Evolutionary conservation across 495 filamentous ascomycete species (phyloP).

Genomic region (Extremus antarcticus): DNA sequence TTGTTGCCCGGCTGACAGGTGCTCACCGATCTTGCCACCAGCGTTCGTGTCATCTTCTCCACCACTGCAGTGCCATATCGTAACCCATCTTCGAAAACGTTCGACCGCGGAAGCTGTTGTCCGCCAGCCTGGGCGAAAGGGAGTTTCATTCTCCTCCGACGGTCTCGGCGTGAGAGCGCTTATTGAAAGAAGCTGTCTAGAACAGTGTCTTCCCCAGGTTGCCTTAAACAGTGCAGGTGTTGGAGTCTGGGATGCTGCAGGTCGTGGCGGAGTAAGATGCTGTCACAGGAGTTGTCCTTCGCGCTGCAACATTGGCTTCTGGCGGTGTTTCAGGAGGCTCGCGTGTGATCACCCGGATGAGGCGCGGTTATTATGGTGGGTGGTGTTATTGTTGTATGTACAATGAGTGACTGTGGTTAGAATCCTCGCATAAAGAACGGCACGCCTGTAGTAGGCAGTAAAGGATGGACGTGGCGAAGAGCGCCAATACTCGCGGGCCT

Average conservation of each 20-base stretch:
- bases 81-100: background rate
- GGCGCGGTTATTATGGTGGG: background rate
- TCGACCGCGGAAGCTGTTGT: slow-evolving; percentile 1
- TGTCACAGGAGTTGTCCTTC: background rate
- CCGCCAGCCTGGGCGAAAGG: background rate
- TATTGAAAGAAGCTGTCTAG: background rate
- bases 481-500: background rate
- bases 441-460: background rate
- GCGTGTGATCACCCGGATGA: background rate
- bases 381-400: slow-evolving; percentile 7
- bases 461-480: background rate
- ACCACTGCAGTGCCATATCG: slow-evolving; percentile 6
- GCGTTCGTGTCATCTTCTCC: slow-evolving; percentile 3
- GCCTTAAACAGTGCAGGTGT: background rate
- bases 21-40: slow-evolving; percentile 4
- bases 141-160: slow-evolving; percentile 9
- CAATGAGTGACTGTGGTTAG: slow-evolving; percentile 21
- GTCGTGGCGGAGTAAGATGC: background rate
- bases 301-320: background rate
- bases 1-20: slow-evolving; percentile 19
- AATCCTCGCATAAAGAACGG: background rate
- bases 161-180: background rate
- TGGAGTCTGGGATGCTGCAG: background rate
- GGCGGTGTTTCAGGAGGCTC: slow-evolving; percentile 3
- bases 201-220: slow-evolving; percentile 2